phyloP scores from a whole-genome alignment of 2,329 filamentous ascomycete genomes.

The Diplodia intermedia region DNA sequence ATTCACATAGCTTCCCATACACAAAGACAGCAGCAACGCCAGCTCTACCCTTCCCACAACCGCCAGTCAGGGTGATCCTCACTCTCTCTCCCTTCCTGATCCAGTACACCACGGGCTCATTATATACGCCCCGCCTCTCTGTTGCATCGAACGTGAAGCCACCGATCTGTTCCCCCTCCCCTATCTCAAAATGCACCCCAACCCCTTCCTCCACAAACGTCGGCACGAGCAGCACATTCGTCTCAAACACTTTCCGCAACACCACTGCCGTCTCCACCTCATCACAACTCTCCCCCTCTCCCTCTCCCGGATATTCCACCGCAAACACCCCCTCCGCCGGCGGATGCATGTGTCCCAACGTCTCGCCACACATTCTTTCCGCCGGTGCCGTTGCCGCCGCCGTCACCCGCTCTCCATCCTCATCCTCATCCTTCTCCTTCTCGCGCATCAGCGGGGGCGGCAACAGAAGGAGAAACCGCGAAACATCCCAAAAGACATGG shows the following conservation, averaged over 20 bases:
- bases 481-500: slow-evolving; percentile 20
- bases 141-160: neutral
- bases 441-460: too few relatives aligned
- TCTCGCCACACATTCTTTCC: neutral
- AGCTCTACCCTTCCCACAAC: neutral
- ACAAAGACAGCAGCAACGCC: slow-evolving; percentile 16
- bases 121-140: neutral
- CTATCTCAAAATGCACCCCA: neutral
- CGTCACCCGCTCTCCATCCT: neutral
- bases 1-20: slow-evolving; percentile 3
- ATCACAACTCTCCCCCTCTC: neutral
- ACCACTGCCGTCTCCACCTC: neutral
- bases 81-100: slow-evolving; percentile 2
- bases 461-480: neutral
- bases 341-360: slow-evolving; percentile 4
- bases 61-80: neutral
- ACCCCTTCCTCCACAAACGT: slow-evolving; percentile 11
- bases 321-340: slow-evolving; percentile 1
- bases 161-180: neutral
- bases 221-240: neutral
- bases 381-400: neutral
- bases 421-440: neutral
- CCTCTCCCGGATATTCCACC: slow-evolving; percentile 1
- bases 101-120: slow-evolving; percentile 2
- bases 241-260: neutral